Percentiles rank a stretch among this genome's conserved stretches.
These are phyloP conservation scores for Periconia sp. DNA, from an alignment of 2,329 filamentous ascomycete genomes.

Conservation along the genomic window DNA sequence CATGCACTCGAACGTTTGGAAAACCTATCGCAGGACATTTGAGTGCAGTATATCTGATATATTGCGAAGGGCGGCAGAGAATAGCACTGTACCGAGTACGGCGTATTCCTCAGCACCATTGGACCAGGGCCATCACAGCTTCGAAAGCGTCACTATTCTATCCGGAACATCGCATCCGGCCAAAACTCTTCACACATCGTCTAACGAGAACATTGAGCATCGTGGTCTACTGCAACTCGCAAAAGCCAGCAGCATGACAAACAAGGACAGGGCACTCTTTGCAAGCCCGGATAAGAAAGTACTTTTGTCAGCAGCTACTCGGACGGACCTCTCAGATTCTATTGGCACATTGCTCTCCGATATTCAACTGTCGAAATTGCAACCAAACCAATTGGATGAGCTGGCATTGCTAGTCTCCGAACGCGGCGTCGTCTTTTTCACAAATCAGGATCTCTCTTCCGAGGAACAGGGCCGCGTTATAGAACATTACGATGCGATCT, in stretches of 20 bases:
- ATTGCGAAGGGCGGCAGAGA: not conserved
- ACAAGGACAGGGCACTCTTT: constrained; percentile 36
- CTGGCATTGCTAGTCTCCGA: constrained; percentile 41
- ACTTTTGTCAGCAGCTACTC: constrained; percentile 17
- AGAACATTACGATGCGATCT: constrained; percentile 5
- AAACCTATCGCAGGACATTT: constrained; percentile 6
- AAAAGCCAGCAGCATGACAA: not conserved
- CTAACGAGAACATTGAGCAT: constrained; percentile 55
- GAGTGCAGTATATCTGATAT: not conserved
- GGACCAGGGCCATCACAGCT: not conserved
- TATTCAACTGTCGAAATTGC: constrained; percentile 52
- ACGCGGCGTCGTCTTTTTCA: constrained; percentile 52
- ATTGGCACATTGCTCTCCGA: constrained; percentile 23
- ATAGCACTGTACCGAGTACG: not conserved
- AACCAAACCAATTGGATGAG: constrained; percentile 50
- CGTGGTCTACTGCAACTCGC: constrained; percentile 42
- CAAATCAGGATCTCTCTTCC: constrained; percentile 47
- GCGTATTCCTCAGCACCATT: not conserved
- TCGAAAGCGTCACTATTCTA: not conserved
- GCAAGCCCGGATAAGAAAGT: constrained; percentile 52
- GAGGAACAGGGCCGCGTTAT: constrained; percentile 7
- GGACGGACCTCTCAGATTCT: constrained; percentile 20
- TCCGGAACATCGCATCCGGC: not conserved
- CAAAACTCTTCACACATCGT: not conserved
- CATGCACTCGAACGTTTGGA: constrained; percentile 5